Evolutionary conservation across 768 basidiomycete species (phyloP).

Genomic region (Auricularia auricula-judae): DNA sequence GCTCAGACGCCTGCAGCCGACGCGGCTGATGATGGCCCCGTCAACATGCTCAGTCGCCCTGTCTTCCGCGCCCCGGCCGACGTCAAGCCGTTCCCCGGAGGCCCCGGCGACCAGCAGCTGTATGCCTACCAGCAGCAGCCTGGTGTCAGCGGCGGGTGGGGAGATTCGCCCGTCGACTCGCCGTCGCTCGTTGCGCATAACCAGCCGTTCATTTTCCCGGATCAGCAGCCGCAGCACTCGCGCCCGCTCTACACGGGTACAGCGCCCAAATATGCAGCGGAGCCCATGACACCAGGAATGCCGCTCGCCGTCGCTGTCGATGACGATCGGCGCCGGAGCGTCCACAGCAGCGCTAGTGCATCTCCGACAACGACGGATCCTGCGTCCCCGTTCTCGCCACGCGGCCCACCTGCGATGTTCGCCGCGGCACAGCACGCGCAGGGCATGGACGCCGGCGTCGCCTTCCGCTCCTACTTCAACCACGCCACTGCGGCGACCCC

Average conservation of each 20-base stretch:
- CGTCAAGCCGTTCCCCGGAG: not conserved
- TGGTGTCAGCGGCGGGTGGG: not conserved
- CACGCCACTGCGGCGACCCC: not conserved
- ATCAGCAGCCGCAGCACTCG: not conserved
- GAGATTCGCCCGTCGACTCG: not conserved
- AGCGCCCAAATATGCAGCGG: not conserved
- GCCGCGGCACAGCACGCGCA: not conserved
- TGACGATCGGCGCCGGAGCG: not conserved
- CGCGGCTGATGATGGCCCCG: not conserved
- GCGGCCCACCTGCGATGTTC: not conserved
- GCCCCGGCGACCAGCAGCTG: not conserved
- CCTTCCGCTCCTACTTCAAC: slow-evolving; percentile 1
- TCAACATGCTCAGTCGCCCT: not conserved
- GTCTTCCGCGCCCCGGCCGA: not conserved
- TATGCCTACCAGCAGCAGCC: not conserved
- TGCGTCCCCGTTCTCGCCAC: not conserved
- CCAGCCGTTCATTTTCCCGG: not conserved
- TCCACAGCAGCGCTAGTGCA: not conserved
- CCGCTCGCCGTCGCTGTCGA: not conserved
- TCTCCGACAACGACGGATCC: not conserved
- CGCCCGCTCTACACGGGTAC: not conserved
- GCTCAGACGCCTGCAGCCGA: not conserved
- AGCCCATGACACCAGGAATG: not conserved
- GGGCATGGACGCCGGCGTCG: not conserved
- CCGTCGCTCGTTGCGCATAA: not conserved